phyloP scores from a whole-genome alignment of 2,329 filamentous ascomycete species.

The Exophiala oligosperma region DNA sequence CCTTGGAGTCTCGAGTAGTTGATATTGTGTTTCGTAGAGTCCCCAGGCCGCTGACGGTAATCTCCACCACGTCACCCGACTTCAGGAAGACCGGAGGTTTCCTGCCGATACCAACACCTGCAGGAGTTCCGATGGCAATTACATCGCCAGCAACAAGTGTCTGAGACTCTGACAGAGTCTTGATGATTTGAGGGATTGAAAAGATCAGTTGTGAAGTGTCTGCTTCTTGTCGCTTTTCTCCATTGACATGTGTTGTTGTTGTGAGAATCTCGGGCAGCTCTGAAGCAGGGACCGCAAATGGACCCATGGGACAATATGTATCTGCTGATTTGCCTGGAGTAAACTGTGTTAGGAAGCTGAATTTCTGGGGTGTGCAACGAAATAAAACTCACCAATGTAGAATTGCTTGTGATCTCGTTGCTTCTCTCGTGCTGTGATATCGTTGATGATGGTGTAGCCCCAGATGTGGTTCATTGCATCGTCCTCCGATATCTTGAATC shows the following conservation, averaged over 20 bases:
- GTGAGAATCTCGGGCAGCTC: slow-evolving; percentile 43
- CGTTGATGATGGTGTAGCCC: slow-evolving; percentile 60
- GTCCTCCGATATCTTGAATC: slow-evolving; percentile 44
- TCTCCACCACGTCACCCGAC: slow-evolving; percentile 42
- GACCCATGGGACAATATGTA: slow-evolving; percentile 66
- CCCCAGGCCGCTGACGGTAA: slow-evolving; percentile 41
- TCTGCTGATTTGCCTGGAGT: slow-evolving; percentile 68
- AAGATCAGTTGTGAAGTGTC: slow-evolving; percentile 54
- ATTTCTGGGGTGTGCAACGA: not conserved
- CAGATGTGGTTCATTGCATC: slow-evolving; percentile 54
- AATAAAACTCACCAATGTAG: slow-evolving; percentile 44
- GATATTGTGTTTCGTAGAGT: slow-evolving; percentile 45
- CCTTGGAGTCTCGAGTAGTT: not conserved
- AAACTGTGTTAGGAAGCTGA: not conserved
- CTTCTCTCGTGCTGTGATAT: slow-evolving; percentile 54
- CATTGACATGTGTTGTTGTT: slow-evolving; percentile 51
- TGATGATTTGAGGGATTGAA: slow-evolving; percentile 48
- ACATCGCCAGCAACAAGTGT: slow-evolving; percentile 54
- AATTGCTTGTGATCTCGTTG: slow-evolving; percentile 62
- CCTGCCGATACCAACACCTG: slow-evolving; percentile 45
- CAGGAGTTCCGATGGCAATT: slow-evolving; percentile 49
- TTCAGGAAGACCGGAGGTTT: slow-evolving; percentile 40
- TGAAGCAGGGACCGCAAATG: slow-evolving; percentile 51
- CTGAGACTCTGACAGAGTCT: slow-evolving; percentile 49
- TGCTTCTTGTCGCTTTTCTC: slow-evolving; percentile 51